Base-by-base conservation (phyloP, 805 yeast genomes). In the Hanseniaspora nectarophila region DNA sequence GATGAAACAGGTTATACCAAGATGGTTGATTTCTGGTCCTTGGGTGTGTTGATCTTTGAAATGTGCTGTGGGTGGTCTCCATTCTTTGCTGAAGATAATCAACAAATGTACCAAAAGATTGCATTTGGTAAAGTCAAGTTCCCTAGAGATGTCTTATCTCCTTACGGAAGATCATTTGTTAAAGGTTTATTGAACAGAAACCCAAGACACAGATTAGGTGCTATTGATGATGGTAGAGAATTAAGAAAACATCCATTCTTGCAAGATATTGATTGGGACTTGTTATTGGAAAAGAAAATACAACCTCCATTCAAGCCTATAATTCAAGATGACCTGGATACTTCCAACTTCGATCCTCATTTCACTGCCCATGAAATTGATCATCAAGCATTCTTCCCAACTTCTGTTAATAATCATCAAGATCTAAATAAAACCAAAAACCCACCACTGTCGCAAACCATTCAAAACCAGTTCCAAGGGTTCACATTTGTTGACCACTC, bases 1-100 rank as follows among this genome's bases (percentile, higher is more conserved):
- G 97, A 92, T 69, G 98, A 92, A 67, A 77, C 85, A 51, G 98
- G 98, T 16, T 92, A 92, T 70, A 92, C 97, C 35, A 88, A 89
- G 68, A 90, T 92, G 97, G 98, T 92, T 56, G 98, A 92, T 67
- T 92, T 92, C 61, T 92, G 98, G 98, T 89, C 97, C 2, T 71
- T 92, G 54, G 98, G 98, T 55, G 98, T 92, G 24, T 72, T 92
- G 54, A 88, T 92, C 43, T 92, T 92, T 68, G 98, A 92, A 70
- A 92, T 92, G 98, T 89, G 97, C 68, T 92, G 97, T 70, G 98
- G 98, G 48, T 92, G 97, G 98, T 85, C 95, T 4, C 98, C 98
- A 52, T 92, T 92, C 67, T 92, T 87, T 63, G 98, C 97, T 26
- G 97, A 90, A 57, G 90, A 87, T 67, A 88, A 95, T 47, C 97